phyloP scores from a whole-genome alignment of 257 asterid species.

The Solanum tacnaense region DNA sequence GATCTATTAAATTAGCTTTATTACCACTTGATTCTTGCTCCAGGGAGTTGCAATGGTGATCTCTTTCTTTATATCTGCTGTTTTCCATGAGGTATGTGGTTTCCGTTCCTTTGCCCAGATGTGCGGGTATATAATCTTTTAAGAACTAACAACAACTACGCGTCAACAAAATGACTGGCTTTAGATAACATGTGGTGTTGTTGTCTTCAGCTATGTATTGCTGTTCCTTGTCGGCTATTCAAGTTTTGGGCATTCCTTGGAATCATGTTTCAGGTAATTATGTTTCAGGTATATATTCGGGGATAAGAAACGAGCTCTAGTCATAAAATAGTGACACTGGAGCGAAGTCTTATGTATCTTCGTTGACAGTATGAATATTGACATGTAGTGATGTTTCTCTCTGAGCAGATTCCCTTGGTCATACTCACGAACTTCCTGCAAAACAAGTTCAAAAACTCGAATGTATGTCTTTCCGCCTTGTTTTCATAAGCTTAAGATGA shows the following conservation, averaged over 20 bases:
- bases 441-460: conserved; percentile 76
- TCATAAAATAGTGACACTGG: not conserved
- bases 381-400: not conserved
- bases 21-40: conserved; percentile 7
- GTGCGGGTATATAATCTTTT: not conserved
- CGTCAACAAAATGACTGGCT: not conserved
- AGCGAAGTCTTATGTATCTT: not conserved
- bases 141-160: not conserved
- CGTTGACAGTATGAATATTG: not conserved
- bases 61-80: conserved; percentile 80
- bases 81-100: conserved; percentile 82
- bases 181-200: conserved; percentile 6
- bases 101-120: not conserved
- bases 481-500: not conserved
- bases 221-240: conserved; percentile 96
- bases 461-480: conserved; percentile 38
- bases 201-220: conserved; percentile 68
- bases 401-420: conserved; percentile 80
- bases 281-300: not conserved
- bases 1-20: not conserved
- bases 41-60: conserved; percentile 76
- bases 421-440: conserved; percentile 74
- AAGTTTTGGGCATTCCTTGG: conserved; percentile 94
- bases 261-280: conserved; percentile 82
- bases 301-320: not conserved